Conservation (phyloP, 2,329 filamentous ascomycete genomes). For the Tolypocladium tundrense region DNA sequence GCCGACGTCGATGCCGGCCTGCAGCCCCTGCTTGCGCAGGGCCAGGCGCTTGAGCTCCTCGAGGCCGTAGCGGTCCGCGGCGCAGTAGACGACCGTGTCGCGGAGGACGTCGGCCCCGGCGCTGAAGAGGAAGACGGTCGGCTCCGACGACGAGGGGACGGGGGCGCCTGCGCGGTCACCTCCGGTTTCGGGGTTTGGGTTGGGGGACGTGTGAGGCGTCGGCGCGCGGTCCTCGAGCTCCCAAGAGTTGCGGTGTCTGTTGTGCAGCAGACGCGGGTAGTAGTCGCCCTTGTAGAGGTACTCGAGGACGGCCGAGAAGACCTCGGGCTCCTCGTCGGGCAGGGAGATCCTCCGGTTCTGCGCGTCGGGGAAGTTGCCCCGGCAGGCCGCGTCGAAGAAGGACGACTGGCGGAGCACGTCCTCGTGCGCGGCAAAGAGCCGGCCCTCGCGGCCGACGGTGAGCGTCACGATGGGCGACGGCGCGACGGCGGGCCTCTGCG, state of each 20-base stretch:
- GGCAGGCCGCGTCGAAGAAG: constrained; percentile 67
- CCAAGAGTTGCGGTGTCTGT: constrained; percentile 80
- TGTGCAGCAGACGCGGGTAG: constrained; percentile 78
- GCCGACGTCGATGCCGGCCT: constrained; percentile 83
- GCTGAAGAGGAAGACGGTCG: constrained; percentile 60
- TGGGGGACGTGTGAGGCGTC: constrained; percentile 37
- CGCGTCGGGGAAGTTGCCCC: constrained; percentile 61
- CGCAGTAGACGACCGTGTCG: constrained; percentile 91
- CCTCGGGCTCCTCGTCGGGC: constrained; percentile 72
- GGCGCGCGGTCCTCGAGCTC: constrained; percentile 61
- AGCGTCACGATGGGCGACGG: constrained; percentile 75
- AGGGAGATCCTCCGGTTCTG: constrained; percentile 71
- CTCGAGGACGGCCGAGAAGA: constrained; percentile 89
- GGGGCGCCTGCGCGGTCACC: constrained; percentile 30
- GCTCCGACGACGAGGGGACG: constrained; percentile 18
- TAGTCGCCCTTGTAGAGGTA: constrained; percentile 97
- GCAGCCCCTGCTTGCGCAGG: constrained; percentile 88
- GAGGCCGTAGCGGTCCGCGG: constrained; percentile 81
- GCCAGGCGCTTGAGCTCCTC: constrained; percentile 86
- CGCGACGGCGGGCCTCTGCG: constrained; percentile 10
- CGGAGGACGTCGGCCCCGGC: constrained; percentile 70
- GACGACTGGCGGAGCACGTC: constrained; percentile 80
- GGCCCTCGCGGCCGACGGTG: constrained; percentile 71
- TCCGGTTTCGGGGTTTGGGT: constrained; percentile 32
- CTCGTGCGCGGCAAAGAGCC: constrained; percentile 91